Conservation (phyloP, 2,329 filamentous ascomycete species). For the Grosmannia clavigera region DNA sequence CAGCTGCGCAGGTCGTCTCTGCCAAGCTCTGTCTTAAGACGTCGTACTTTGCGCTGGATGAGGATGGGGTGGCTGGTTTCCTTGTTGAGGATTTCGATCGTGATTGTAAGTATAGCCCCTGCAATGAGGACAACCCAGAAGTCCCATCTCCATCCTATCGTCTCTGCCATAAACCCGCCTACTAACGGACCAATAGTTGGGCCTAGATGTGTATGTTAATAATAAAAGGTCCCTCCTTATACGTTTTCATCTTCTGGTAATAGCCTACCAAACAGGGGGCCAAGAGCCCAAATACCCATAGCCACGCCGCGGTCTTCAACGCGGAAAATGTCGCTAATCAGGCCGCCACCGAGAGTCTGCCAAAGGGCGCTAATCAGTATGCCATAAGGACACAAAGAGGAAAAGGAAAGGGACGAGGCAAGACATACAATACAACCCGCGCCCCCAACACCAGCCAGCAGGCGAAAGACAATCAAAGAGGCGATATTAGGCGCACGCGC, state of each 20-base stretch:
- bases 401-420: neutral
- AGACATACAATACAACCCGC: slow-evolving; percentile 6
- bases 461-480: slow-evolving; percentile 19
- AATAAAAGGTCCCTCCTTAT: neutral
- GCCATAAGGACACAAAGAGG: too few relatives aligned
- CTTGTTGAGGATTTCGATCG: slow-evolving; percentile 27
- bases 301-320: slow-evolving; percentile 44
- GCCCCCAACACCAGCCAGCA: slow-evolving; percentile 12
- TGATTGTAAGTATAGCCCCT: slow-evolving; percentile 20
- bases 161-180: slow-evolving; percentile 35
- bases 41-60: slow-evolving; percentile 33
- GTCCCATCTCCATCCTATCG: slow-evolving; percentile 25
- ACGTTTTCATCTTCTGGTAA: too few relatives aligned
- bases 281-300: slow-evolving; percentile 21
- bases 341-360: slow-evolving; percentile 9
- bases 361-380: neutral
- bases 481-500: slow-evolving; percentile 43
- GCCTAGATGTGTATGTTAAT: slow-evolving; percentile 12
- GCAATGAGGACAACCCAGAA: slow-evolving; percentile 40
- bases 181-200: slow-evolving; percentile 34
- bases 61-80: slow-evolving; percentile 39
- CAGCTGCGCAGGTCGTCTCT: slow-evolving; percentile 32
- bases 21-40: slow-evolving; percentile 31
- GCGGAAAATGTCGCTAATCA: slow-evolving; percentile 10
- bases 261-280: neutral